These are phyloP conservation scores for Pythium aristosporum DNA, from an alignment of 352 stramenopile genomes.

Conservation along the genomic window DNA sequence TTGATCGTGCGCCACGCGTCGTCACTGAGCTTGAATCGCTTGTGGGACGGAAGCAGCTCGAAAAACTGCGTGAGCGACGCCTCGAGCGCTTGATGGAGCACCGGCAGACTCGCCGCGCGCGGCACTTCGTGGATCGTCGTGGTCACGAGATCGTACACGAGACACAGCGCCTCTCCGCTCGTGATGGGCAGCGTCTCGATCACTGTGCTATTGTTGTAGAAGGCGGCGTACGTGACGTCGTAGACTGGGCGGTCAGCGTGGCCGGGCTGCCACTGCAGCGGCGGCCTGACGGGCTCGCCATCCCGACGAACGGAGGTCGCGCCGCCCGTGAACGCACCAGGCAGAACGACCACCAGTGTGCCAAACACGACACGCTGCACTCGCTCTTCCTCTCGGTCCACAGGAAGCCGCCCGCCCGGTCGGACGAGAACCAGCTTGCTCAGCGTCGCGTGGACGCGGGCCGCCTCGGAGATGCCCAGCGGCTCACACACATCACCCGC, in stretches of 20 bases:
- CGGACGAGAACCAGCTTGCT: not conserved
- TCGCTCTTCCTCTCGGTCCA: not conserved
- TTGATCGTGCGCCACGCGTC: not conserved
- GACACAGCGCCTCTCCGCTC: not conserved
- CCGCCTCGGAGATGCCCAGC: not conserved
- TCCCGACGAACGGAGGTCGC: too few species aligned
- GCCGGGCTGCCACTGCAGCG: too few species aligned
- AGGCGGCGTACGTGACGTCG: not conserved
- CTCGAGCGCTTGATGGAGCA: not conserved
- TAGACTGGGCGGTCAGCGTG: too few species aligned
- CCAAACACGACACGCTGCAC: conserved; percentile 1
- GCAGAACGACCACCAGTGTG: not conserved
- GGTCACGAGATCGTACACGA: conserved; percentile 12
- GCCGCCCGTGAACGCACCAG: not conserved
- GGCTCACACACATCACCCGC: not conserved
- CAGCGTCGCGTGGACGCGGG: not conserved
- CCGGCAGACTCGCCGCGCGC: not conserved
- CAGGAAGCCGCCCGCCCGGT: not conserved
- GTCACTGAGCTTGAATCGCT: not conserved
- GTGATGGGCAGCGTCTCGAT: not conserved
- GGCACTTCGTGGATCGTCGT: conserved; percentile 2
- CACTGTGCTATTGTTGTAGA: not conserved
- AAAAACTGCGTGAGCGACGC: not conserved
- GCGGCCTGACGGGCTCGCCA: too few species aligned
- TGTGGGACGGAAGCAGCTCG: not conserved